Evolutionary conservation across 2,329 filamentous ascomycete genomes (phyloP).

Genomic region (Stemphylium beticola): DNA sequence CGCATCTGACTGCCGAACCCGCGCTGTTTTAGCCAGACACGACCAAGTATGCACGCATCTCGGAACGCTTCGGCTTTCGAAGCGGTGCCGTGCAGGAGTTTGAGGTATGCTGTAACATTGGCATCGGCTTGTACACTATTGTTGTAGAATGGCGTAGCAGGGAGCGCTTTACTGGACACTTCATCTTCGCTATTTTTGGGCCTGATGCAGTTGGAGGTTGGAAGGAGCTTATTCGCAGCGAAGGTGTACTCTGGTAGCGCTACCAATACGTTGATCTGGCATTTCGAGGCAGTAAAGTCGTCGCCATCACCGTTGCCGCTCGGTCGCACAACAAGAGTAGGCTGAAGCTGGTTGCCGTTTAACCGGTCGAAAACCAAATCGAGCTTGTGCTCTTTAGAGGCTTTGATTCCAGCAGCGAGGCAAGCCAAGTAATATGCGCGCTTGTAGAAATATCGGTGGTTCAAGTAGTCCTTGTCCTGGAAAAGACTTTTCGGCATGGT

Average conservation of each 20-base stretch:
- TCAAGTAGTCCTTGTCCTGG: constrained; percentile 92
- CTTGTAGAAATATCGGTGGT: constrained; percentile 94
- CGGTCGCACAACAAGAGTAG: constrained; percentile 63
- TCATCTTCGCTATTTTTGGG: constrained; percentile 57
- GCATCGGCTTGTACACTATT: constrained; percentile 80
- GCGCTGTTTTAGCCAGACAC: constrained; percentile 87
- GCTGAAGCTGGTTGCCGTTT: constrained; percentile 77
- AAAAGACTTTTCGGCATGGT: constrained; percentile 82
- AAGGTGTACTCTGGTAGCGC: constrained; percentile 74
- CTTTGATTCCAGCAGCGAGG: constrained; percentile 72
- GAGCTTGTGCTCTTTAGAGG: constrained; percentile 60
- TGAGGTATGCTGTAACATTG: constrained; percentile 75
- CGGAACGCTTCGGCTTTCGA: constrained; percentile 74
- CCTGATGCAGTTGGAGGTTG: constrained; percentile 73
- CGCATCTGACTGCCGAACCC: constrained; percentile 75
- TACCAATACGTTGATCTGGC: constrained; percentile 74
- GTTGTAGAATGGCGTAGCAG: constrained; percentile 85
- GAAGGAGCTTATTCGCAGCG: constrained; percentile 71
- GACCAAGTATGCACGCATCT: constrained; percentile 85
- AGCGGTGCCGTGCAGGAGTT: constrained; percentile 72
- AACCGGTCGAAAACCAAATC: constrained; percentile 69
- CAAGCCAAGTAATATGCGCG: constrained; percentile 89
- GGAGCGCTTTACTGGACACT: constrained; percentile 38
- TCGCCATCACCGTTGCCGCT: constrained; percentile 39
- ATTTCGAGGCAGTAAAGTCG: constrained; percentile 47